Evolutionary conservation across 2,329 filamentous ascomycete species (phyloP).

Genomic region (Paecilomyces fulvus): DNA sequence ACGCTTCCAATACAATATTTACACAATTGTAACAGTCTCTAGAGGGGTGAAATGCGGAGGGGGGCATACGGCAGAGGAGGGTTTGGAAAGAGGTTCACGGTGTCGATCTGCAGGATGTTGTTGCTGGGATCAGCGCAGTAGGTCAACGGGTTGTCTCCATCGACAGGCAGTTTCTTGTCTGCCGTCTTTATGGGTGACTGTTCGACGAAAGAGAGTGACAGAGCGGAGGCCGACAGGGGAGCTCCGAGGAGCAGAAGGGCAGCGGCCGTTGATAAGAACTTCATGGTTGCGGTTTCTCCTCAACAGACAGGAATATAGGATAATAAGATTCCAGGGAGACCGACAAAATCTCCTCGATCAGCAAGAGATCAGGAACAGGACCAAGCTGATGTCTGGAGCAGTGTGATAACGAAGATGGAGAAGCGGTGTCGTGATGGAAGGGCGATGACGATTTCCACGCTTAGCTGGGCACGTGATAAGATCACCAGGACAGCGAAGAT

Average conservation of each 20-base stretch:
- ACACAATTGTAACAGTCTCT: background rate
- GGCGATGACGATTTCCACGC: background rate
- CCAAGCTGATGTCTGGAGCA: background rate
- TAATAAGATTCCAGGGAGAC: background rate
- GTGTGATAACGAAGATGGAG: background rate
- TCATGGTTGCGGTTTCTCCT: slow-evolving; percentile 24
- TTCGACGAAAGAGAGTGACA: slow-evolving; percentile 41
- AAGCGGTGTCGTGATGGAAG: background rate
- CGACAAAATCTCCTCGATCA: background rate
- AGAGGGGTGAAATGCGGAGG: background rate
- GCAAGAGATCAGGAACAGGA: background rate
- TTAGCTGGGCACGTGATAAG: background rate
- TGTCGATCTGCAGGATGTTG: slow-evolving; percentile 67
- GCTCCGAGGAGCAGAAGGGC: slow-evolving; percentile 37
- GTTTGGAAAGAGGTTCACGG: slow-evolving; percentile 75
- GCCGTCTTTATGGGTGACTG: slow-evolving; percentile 44
- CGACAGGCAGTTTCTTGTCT: slow-evolving; percentile 55
- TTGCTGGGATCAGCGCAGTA: slow-evolving; percentile 63
- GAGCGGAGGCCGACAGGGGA: slow-evolving; percentile 36
- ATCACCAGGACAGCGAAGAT: background rate
- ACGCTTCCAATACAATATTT: slow-evolving; percentile 7
- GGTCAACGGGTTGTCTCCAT: slow-evolving; percentile 75
- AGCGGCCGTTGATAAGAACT: slow-evolving; percentile 26
- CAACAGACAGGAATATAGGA: background rate
- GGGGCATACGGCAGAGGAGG: slow-evolving; percentile 71